Percentiles rank a stretch among this genome's conserved stretches.
phyloP scores from a whole-genome alignment of 176 grass and related monocot genomes.

The bread wheat (Triticum aestivum) region IWGSC_CS_RefSeq_v2.1 NC_057806.1:582186373-582186872 shows the following conservation, averaged over 20 bases:
- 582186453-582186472: too few relatives aligned
- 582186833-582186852: neutral
- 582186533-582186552: too few relatives aligned
- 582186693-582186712: neutral
- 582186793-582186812: neutral
- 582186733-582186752: constrained; percentile 9
- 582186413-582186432: too few relatives aligned
- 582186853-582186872: constrained; percentile 1
- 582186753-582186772: neutral
- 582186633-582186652: neutral
- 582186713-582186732: neutral
- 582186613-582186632: too few relatives aligned
- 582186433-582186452: too few relatives aligned
- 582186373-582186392: too few relatives aligned
- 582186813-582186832: neutral
- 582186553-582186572: too few relatives aligned
- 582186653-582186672: neutral
- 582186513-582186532: too few relatives aligned
- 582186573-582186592: neutral
- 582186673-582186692: constrained; percentile 10
- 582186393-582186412: too few relatives aligned
- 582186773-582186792: neutral
- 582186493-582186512: too few relatives aligned
- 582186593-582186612: neutral
- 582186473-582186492: too few relatives aligned